These are phyloP conservation scores for Pelargonium cotyledonis DNA, from an alignment of 441 rosid species.

Conservation along the genomic window DNA sequence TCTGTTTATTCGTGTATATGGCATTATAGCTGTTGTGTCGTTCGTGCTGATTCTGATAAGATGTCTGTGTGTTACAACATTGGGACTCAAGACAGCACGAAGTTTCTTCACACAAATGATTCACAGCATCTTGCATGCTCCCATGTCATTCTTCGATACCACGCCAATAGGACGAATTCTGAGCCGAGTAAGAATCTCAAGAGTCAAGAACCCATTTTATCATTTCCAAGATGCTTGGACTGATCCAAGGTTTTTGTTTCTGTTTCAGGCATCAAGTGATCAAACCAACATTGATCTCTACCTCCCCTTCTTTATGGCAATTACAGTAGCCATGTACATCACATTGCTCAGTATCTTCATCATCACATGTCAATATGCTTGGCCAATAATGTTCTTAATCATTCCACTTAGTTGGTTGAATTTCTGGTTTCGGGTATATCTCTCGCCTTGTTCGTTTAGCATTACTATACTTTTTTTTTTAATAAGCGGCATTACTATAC, in stretches of 20 bases:
- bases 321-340: conserved; percentile 59
- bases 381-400: conserved; percentile 79
- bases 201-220: neutral
- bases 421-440: conserved; percentile 74
- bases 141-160: conserved; percentile 83
- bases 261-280: conserved; percentile 79
- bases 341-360: conserved; percentile 76
- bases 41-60: conserved; percentile 64
- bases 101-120: conserved; percentile 68
- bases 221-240: neutral
- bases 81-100: conserved; percentile 71
- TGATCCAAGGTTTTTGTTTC: conserved; percentile 46
- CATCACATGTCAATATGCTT: conserved; percentile 84
- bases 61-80: conserved; percentile 36
- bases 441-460: neutral
- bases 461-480: too few species aligned
- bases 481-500: too few species aligned
- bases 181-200: conserved; percentile 52
- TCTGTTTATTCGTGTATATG: conserved; percentile 59
- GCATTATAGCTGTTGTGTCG: conserved; percentile 32
- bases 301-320: conserved; percentile 57
- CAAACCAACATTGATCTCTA: conserved; percentile 78
- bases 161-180: conserved; percentile 83
- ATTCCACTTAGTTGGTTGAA: conserved; percentile 86
- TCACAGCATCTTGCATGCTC: conserved; percentile 66